phyloP scores from a whole-genome alignment of 73 alveolate species.

The Paramecium sonneborni region DNA sequence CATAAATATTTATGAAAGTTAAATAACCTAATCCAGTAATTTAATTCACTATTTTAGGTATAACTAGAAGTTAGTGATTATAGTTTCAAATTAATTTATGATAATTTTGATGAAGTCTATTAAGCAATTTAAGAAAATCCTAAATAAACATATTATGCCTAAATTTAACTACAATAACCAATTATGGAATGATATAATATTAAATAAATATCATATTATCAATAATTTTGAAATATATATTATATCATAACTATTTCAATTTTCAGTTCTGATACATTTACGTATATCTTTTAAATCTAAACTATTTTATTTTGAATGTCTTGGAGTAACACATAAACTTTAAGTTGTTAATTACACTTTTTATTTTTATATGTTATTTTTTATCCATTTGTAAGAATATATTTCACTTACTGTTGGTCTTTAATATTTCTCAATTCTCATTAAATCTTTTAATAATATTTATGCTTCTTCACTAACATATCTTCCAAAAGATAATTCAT shows the following conservation, averaged over 20 bases:
- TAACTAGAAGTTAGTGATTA: neutral
- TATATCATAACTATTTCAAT: neutral
- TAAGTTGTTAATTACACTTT: neutral
- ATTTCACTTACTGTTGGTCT: conserved; percentile 1
- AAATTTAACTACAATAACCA: neutral
- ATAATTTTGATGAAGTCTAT: neutral
- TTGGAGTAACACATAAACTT: neutral
- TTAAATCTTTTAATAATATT: neutral
- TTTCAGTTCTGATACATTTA: neutral
- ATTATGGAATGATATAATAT: neutral
- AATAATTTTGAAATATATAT: neutral
- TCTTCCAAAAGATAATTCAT: neutral
- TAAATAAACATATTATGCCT: neutral
- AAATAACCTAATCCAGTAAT: neutral
- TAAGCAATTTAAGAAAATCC: neutral
- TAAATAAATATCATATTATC: neutral
- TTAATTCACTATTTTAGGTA: neutral
- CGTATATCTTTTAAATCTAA: neutral
- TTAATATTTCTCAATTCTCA: neutral
- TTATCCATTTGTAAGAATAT: neutral
- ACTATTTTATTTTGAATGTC: conserved; percentile 14
- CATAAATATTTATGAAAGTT: neutral
- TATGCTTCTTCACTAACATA: neutral
- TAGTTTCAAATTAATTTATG: neutral
- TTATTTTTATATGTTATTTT: neutral